These are phyloP conservation scores for Apophysomyces elegans DNA, from an alignment of 371 early-diverging fungal genomes.

Conservation along the genomic window DNA sequence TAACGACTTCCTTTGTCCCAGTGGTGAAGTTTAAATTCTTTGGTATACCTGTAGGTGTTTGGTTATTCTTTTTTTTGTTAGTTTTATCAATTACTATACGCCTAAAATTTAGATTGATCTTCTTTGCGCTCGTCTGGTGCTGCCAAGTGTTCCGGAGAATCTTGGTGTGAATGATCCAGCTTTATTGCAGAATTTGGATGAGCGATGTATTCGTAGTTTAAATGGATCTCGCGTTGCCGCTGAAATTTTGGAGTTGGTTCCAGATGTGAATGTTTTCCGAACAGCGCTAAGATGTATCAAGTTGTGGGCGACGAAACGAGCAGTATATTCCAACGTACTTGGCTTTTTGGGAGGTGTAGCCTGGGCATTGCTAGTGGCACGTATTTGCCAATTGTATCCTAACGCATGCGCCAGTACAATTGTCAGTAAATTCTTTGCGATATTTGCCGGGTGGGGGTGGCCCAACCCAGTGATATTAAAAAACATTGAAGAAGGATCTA, in stretches of 20 bases:
- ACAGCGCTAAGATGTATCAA: conserved; percentile 96
- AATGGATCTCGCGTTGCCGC: conserved; percentile 99
- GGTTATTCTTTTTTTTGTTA: too few relatives aligned
- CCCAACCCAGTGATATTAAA: conserved; percentile 97
- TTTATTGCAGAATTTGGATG: conserved; percentile 92
- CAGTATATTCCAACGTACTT: conserved; percentile 96
- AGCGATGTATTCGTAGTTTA: conserved; percentile 92
- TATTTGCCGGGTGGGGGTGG: conserved; percentile 96
- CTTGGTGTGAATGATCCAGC: conserved; percentile 89
- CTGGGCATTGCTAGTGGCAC: conserved; percentile 98
- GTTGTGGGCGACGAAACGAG: conserved; percentile 97
- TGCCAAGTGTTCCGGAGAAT: conserved; percentile 83
- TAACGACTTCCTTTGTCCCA: conserved; percentile 97
- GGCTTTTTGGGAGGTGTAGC: conserved; percentile 99
- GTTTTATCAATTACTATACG: neutral
- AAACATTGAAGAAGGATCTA: conserved; percentile 90
- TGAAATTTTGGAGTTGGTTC: conserved; percentile 96
- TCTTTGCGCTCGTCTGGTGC: conserved; percentile 88
- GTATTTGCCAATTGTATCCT: conserved; percentile 98
- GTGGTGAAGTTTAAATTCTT: conserved; percentile 96
- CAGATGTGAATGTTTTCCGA: conserved; percentile 90
- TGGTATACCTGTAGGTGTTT: conserved; percentile 77
- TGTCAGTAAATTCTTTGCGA: conserved; percentile 91
- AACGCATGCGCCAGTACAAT: conserved; percentile 89
- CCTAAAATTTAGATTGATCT: conserved; percentile 86